These are phyloP conservation scores for Lachnellula occidentalis DNA, from an alignment of 2,329 filamentous ascomycete genomes.

Conservation along the genomic window DNA sequence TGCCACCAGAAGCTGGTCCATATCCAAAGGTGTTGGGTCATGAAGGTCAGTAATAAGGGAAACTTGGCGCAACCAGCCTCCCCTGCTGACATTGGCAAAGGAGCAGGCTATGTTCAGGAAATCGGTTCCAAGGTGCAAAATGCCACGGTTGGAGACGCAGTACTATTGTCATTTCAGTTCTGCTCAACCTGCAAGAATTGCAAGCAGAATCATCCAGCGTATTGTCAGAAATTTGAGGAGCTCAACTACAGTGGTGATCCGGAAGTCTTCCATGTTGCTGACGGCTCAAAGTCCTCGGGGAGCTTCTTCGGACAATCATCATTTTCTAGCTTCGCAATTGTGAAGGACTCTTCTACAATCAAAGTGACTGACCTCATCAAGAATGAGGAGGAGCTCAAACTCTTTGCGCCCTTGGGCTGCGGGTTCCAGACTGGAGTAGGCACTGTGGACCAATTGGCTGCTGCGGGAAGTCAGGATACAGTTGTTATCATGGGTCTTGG, in stretches of 20 bases:
- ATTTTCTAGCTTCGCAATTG: slow-evolving; percentile 31
- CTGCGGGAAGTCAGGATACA: slow-evolving; percentile 13
- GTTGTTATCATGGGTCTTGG: slow-evolving; percentile 31
- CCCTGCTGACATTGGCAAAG: too few relatives aligned
- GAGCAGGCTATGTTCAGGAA: too few relatives aligned
- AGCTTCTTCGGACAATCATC: slow-evolving; percentile 35
- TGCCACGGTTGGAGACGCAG: neutral
- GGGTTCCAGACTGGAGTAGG: slow-evolving; percentile 31
- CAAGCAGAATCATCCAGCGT: slow-evolving; percentile 1
- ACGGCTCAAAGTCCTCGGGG: neutral
- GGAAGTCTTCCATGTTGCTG: too few relatives aligned
- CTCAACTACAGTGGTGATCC: neutral
- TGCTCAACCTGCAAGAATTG: slow-evolving; percentile 3
- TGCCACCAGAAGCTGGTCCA: neutral
- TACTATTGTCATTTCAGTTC: neutral
- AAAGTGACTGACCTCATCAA: slow-evolving; percentile 20
- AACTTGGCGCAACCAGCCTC: too few relatives aligned
- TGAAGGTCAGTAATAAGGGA: neutral
- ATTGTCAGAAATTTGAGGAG: neutral
- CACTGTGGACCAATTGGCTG: slow-evolving; percentile 24
- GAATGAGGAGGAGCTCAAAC: slow-evolving; percentile 18
- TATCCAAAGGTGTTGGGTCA: slow-evolving; percentile 8
- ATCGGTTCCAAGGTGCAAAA: too few relatives aligned
- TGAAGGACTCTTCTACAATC: slow-evolving; percentile 27
- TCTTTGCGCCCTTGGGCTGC: slow-evolving; percentile 31